Evolutionary conservation across 805 yeast species (phyloP).

Genomic region (Yarrowia yakushimensis): DNA sequence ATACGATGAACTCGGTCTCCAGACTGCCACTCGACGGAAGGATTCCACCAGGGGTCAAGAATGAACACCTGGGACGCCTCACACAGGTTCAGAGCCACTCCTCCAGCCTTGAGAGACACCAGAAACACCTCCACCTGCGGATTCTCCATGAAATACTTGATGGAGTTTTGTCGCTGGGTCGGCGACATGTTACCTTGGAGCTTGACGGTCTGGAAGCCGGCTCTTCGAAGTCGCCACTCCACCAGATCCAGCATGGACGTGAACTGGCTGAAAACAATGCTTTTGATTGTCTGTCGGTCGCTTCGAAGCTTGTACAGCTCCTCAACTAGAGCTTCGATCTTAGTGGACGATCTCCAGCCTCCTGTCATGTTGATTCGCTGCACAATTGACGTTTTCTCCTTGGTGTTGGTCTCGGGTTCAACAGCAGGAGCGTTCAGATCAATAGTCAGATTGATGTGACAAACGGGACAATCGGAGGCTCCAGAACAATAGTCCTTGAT

Average conservation of each 20-base stretch:
- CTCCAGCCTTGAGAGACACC: slow-evolving; percentile 96
- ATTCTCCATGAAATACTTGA: slow-evolving; percentile 86
- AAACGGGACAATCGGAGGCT: slow-evolving; percentile 81
- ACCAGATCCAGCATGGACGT: slow-evolving; percentile 94
- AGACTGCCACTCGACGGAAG: slow-evolving; percentile 96
- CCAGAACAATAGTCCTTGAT: slow-evolving; percentile 86
- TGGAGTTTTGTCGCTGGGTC: slow-evolving; percentile 86
- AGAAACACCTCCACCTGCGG: slow-evolving; percentile 89
- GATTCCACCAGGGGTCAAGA: slow-evolving; percentile 99
- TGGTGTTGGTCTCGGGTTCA: slow-evolving; percentile 53
- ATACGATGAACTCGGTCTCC: slow-evolving; percentile 98
- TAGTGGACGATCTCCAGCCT: slow-evolving; percentile 93
- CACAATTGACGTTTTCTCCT: slow-evolving; percentile 62
- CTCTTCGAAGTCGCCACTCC: slow-evolving; percentile 91
- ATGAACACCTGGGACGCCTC: slow-evolving; percentile 96
- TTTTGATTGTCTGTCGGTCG: slow-evolving; percentile 83
- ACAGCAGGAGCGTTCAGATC: slow-evolving; percentile 85
- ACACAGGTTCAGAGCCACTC: slow-evolving; percentile 93
- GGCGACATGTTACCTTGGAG: slow-evolving; percentile 98
- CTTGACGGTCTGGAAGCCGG: slow-evolving; percentile 93
- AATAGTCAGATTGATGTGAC: slow-evolving; percentile 88
- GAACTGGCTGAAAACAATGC: slow-evolving; percentile 95
- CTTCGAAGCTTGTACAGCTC: slow-evolving; percentile 84
- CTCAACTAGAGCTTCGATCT: slow-evolving; percentile 93
- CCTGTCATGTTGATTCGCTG: slow-evolving; percentile 77